Conservation (phyloP, 2,329 filamentous ascomycete species). For the Xylaria sp. region DNA sequence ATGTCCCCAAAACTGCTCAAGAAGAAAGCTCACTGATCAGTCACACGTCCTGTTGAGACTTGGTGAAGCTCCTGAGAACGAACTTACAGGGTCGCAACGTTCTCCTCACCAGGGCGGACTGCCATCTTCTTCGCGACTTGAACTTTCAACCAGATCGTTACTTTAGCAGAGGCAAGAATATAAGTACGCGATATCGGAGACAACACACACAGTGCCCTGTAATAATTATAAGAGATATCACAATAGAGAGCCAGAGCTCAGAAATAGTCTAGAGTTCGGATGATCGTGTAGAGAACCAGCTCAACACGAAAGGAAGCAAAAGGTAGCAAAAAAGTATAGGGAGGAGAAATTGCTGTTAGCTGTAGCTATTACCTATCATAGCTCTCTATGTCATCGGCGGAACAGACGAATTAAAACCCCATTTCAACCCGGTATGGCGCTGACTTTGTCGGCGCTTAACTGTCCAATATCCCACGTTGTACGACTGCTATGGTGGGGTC, state of each 20-base stretch:
- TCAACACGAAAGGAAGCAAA: conserved; percentile 27
- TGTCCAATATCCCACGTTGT: conserved; percentile 43
- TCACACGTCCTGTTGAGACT: conserved; percentile 22
- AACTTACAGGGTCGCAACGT: conserved; percentile 60
- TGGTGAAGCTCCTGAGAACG: conserved; percentile 38
- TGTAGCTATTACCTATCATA: background rate
- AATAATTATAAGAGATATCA: conserved; percentile 3
- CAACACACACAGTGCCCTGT: background rate
- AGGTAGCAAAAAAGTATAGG: conserved; percentile 12
- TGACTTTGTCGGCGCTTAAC: conserved; percentile 46
- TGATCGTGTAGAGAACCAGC: conserved; percentile 32
- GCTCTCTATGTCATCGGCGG: conserved; percentile 23
- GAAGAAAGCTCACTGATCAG: conserved; percentile 41
- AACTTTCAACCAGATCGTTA: background rate
- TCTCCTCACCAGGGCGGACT: conserved; percentile 59
- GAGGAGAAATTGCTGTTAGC: conserved; percentile 4
- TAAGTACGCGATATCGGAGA: background rate
- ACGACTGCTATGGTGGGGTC: conserved; percentile 45
- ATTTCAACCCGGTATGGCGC: conserved; percentile 14
- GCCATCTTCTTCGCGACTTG: conserved; percentile 52
- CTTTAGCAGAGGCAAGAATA: background rate
- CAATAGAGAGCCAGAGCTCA: conserved; percentile 15
- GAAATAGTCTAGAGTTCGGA: conserved; percentile 8
- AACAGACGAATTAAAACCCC: conserved; percentile 29
- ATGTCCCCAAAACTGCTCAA: conserved; percentile 75